Evolutionary conservation across 1,284 basidiomycete genomes (phyloP).

Genomic region (Ustilago esculenta): DNA sequence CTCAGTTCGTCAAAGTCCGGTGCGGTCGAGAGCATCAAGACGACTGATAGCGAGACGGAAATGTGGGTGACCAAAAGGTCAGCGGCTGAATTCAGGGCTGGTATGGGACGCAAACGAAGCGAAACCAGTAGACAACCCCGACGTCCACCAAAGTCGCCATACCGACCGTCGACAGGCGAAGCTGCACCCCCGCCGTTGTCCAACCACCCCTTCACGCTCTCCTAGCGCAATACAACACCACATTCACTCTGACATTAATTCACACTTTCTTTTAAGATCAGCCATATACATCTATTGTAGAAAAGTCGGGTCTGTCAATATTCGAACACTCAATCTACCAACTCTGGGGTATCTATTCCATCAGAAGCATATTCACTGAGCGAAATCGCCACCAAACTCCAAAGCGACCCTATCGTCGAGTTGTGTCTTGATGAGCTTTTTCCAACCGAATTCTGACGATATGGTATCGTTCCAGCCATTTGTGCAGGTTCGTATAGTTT

Average conservation of each 20-base stretch:
- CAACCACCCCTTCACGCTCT: conserved; percentile 4
- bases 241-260: too few relatives aligned
- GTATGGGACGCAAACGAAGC: conserved; percentile 5
- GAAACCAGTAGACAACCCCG: conserved; percentile 1
- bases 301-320: too few relatives aligned
- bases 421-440: not conserved
- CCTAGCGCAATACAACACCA: not conserved
- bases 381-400: conserved; percentile 43
- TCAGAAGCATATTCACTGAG: conserved; percentile 11
- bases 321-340: too few relatives aligned
- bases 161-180: conserved; percentile 15
- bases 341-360: too few relatives aligned
- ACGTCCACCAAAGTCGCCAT: conserved; percentile 22
- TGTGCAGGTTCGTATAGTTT: not conserved
- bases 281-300: too few relatives aligned
- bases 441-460: conserved; percentile 19
- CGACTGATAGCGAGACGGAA: conserved; percentile 25
- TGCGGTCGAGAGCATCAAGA: not conserved
- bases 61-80: conserved; percentile 23
- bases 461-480: too few relatives aligned
- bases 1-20: not conserved
- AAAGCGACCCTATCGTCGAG: conserved; percentile 36
- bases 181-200: not conserved
- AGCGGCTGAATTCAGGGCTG: not conserved
- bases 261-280: too few relatives aligned